Evolutionary conservation across 2,329 filamentous ascomycete species (phyloP).

Genomic region (Colletotrichum sp.): DNA sequence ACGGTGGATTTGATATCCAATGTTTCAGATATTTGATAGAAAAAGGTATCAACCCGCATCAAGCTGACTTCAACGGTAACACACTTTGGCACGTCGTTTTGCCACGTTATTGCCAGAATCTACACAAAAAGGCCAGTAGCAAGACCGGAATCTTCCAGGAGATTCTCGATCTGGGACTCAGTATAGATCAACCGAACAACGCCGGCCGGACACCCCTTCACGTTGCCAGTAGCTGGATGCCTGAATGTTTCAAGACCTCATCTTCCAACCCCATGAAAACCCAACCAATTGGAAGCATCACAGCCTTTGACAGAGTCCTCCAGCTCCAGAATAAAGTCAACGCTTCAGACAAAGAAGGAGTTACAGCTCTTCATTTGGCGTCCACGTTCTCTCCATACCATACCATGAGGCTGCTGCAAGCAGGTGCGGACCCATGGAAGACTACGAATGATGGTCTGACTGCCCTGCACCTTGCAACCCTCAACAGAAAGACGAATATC

Average conservation of each 20-base stretch:
- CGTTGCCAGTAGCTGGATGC: not conserved
- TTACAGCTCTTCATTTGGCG: constrained; percentile 30
- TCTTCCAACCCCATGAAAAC: not conserved
- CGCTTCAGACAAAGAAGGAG: not conserved
- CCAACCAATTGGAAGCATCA: not conserved
- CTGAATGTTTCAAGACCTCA: not conserved
- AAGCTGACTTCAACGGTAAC: not conserved
- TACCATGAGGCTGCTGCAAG: constrained; percentile 36
- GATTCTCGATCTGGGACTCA: not conserved
- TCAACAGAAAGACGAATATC: constrained; percentile 35
- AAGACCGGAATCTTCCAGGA: not conserved
- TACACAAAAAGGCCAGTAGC: too few relatives aligned
- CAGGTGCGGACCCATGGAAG: constrained; percentile 37
- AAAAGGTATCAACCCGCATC: not conserved
- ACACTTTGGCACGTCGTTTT: not conserved
- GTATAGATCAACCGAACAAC: not conserved
- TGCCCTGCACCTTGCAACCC: constrained; percentile 44
- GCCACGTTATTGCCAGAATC: not conserved
- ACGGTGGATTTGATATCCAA: not conserved
- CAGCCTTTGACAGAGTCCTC: not conserved
- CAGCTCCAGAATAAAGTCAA: not conserved
- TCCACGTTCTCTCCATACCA: constrained; percentile 25
- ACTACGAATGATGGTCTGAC: constrained; percentile 39
- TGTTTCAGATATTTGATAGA: not conserved
- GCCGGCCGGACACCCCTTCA: not conserved